Evolutionary conservation across 2,329 filamentous ascomycete species (phyloP), one percentile per base, ranked within the genome.

Genomic region (Xylaria sp.): DNA sequence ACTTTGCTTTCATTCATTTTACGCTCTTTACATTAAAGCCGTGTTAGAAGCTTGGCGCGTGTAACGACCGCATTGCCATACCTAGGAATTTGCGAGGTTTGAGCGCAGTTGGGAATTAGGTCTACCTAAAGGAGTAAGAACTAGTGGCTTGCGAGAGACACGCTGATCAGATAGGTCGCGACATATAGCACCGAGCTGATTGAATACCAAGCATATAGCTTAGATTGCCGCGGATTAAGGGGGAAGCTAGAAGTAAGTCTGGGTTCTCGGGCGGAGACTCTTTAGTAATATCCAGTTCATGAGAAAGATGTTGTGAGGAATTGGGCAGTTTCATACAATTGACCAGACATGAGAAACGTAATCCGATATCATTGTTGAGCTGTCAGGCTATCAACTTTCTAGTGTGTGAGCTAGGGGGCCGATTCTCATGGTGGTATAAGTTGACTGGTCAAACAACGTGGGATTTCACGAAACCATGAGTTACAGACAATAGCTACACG

Each of bases 51-150:
- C 66, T 73, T 75, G 28, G 71, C 49, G 5, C 72, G 70, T 18
- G n/a, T 41, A 15, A 74, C 68, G 46, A 74, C 28, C 1, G 70
- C 71, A 60, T 75, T 73, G n/a, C 71, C 71, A 59, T 75, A 76
- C 28, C 70, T 69, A 0, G 74, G 73, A 4, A 74, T 75, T 46
- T 68, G 41, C 1, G 75, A 73, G 41, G 15, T 46, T 15, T 15
- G 41, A 15, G 13, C 41, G 18, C 41, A 46, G 18, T n/a, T 2
- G 43, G 73, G 69, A n/a, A 54, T 60, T 31, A 28, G 28, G 28
- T 5, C 28, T 28, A 28, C 28, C 20, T 25, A 2, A 52, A 18
- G 1, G 48, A 52, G 48, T 46, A 54, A 58, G 23, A 39, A 36
- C 39, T 48, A 12, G 15, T 6, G 4, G 56, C 8, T 20, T 15